Percentiles rank a stretch among this genome's conserved stretches.
Conservation (phyloP, 2,329 filamentous ascomycete species). For the Penicillium frequentans region DNA sequence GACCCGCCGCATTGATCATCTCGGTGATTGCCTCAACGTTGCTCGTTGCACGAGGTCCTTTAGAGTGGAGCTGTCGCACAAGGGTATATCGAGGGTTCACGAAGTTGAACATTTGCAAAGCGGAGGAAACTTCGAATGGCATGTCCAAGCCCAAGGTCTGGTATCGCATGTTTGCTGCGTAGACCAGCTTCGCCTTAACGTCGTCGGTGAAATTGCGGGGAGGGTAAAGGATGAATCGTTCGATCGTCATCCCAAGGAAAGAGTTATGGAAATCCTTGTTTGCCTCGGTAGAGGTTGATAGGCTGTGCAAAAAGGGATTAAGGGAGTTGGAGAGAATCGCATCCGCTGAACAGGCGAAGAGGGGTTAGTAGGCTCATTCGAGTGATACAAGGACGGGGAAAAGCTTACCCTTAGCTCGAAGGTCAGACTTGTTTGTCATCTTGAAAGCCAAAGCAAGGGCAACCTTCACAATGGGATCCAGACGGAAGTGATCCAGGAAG, state of each 20-base stretch:
- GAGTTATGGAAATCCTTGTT: constrained; percentile 66
- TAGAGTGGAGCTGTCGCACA: constrained; percentile 67
- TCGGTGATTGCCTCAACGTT: constrained; percentile 70
- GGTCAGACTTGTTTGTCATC: constrained; percentile 72
- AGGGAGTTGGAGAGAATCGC: constrained; percentile 84
- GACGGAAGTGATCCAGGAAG: constrained; percentile 94
- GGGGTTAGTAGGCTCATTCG: neutral
- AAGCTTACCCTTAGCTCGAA: constrained; percentile 80
- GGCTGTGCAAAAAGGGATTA: constrained; percentile 71
- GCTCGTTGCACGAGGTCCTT: constrained; percentile 71
- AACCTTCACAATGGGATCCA: constrained; percentile 85
- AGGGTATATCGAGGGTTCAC: constrained; percentile 47
- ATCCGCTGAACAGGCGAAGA: constrained; percentile 64
- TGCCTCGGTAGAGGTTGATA: constrained; percentile 65
- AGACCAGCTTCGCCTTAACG: constrained; percentile 63
- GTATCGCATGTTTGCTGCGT: constrained; percentile 69
- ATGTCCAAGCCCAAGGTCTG: constrained; percentile 54
- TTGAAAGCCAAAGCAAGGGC: constrained; percentile 88
- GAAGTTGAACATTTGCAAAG: constrained; percentile 47
- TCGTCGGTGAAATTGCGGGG: constrained; percentile 82
- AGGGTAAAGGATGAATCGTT: constrained; percentile 83
- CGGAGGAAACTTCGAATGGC: constrained; percentile 44
- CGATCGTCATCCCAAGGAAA: constrained; percentile 77
- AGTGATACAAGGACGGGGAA: neutral
- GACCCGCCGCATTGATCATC: constrained; percentile 55